Evolutionary conservation across 176 grass and related monocot genomes (phyloP), one percentile per base, ranked within the genome.

Genomic region (Triticum dicoccoides): DNA sequence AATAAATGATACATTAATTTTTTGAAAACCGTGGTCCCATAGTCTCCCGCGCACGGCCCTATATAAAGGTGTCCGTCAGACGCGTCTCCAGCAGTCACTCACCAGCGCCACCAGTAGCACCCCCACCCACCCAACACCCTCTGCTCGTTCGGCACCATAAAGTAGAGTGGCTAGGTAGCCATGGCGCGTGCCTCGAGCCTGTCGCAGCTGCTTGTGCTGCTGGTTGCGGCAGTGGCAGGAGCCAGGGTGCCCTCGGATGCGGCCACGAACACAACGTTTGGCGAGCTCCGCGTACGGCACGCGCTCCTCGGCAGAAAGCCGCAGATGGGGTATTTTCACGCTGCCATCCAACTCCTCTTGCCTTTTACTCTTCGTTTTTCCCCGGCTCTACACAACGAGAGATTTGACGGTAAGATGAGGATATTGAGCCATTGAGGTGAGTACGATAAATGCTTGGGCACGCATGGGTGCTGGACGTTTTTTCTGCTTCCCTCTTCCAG

Each of bases 301-400:
- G 2, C 9, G 2, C 9, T 44, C 73, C 91, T 93, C 56, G 95
- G 87, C 70, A 64, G 61, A 6, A 92, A 91, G 83, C 95, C 95
- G 65, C 95, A 92, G 78, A 98, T 98, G 96, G 96, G 96, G 96
- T 30, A 18, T 35, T 11, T 74, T 18, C 9, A 69, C 0, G 47
- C 12, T 49, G 47, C 47, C 47, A 49, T 49, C 47, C 34, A 25
- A 17, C 35, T 3, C 6, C 0, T n/a, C 5, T 73, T 24, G 10
- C 39, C 2, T 20, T 44, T 44, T 44, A 11, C n/a, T 3, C 1
- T 8, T 67, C 0, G 38, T 42, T 42, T 42, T 42, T 11, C 41
- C 39, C 41, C 41, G 2, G 41, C 41, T 0, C 10, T 42, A 42
- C 41, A 11, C 11, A 10, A 45, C 11, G 42, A 11, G 42, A 45